Conservation (phyloP, 345 rosid genomes). For the Sonneratia alba region DNA sequence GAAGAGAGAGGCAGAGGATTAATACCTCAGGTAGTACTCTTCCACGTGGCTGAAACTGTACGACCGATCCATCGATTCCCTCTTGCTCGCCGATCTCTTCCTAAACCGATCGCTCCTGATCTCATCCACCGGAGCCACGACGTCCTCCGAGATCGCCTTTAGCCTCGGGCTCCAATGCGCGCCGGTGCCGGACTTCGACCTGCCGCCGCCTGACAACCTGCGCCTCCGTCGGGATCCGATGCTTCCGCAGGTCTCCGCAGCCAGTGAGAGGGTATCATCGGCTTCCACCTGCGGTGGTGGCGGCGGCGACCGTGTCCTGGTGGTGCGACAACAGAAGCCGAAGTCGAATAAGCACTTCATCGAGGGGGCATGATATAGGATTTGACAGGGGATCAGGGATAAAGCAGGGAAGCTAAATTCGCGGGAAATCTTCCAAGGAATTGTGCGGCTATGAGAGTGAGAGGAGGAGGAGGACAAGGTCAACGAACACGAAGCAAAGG, state of each 20-base stretch:
- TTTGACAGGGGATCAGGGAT: too few species aligned
- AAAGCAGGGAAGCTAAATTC: neutral
- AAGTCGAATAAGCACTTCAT: slow-evolving; percentile 27
- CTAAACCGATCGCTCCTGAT: neutral
- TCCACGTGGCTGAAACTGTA: slow-evolving; percentile 9
- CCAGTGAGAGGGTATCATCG: neutral
- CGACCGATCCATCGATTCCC: neutral
- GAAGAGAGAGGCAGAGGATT: neutral
- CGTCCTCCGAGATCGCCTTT: slow-evolving; percentile 22
- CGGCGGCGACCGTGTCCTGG: neutral
- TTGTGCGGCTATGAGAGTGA: neutral
- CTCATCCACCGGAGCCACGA: neutral
- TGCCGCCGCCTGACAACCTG: neutral
- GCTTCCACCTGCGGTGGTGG: neutral
- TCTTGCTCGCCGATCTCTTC: slow-evolving; percentile 13
- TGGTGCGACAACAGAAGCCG: slow-evolving; percentile 14
- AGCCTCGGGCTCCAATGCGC: slow-evolving; percentile 24
- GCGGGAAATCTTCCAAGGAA: neutral
- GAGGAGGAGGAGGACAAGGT: too few species aligned
- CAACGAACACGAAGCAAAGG: too few species aligned
- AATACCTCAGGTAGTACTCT: slow-evolving; percentile 10
- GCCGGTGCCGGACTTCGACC: slow-evolving; percentile 4
- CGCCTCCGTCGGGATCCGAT: slow-evolving; percentile 1
- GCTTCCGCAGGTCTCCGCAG: neutral
- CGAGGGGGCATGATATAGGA: too few species aligned